phyloP scores from a whole-genome alignment of 176 grass and related monocot genomes.

The Canna indica region DNA sequence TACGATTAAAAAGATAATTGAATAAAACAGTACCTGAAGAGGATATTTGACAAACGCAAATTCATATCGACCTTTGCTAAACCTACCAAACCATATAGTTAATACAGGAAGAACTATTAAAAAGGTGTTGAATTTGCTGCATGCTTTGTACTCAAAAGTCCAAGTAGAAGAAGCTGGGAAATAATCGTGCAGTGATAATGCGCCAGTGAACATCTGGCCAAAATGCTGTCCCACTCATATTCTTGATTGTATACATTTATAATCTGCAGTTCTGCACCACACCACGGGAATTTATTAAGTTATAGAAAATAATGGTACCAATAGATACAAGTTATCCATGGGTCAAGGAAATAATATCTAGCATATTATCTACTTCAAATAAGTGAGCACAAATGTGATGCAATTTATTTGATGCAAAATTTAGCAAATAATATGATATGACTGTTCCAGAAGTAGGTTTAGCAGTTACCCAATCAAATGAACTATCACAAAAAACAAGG shows the following conservation, averaged over 20 bases:
- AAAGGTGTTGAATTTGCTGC: slow-evolving; percentile 1
- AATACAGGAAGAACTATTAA: slow-evolving; percentile 5
- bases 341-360: background rate
- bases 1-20: too few relatives aligned
- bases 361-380: too few relatives aligned
- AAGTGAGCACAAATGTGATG: too few relatives aligned
- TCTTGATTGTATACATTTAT: slow-evolving; percentile 14
- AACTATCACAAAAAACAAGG: too few relatives aligned
- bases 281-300: background rate
- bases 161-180: slow-evolving; percentile 17
- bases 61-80: slow-evolving; percentile 11
- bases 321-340: too few relatives aligned
- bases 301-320: too few relatives aligned
- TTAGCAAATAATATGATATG: too few relatives aligned
- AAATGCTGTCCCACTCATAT: slow-evolving; percentile 15
- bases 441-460: too few relatives aligned
- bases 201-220: slow-evolving; percentile 18
- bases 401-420: too few relatives aligned
- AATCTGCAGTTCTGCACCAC: too few relatives aligned
- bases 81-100: slow-evolving; percentile 14
- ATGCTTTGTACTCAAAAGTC: slow-evolving; percentile 12
- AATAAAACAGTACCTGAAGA: slow-evolving; percentile 10
- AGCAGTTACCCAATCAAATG: too few relatives aligned
- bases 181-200: slow-evolving; percentile 11
- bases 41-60: slow-evolving; percentile 20